Base-by-base conservation (phyloP, 768 basidiomycete genomes). In the Russula vinacea region DNA sequence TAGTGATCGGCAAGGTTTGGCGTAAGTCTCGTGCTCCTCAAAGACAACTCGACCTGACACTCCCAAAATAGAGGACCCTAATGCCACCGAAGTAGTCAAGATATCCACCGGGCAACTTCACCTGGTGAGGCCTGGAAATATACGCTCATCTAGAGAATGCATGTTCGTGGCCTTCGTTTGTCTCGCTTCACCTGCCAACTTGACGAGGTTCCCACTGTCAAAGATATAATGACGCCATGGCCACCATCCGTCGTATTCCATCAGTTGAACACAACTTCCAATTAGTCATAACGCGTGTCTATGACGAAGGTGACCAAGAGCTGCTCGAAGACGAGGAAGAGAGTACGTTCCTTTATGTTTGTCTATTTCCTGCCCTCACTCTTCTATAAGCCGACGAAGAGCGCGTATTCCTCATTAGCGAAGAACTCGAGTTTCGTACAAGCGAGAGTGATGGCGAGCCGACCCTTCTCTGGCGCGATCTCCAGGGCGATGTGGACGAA, bases 291-390 rank as follows among this genome's bases (percentile, higher is more conserved):
- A 97, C 94, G n/a, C 82, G 95, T 65, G 94, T 97, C 1, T 98
- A 92, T 71, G 94, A 98, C 69, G 96, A 98, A 67, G 97, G 94
- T 3, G 95, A 98, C 72, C 94, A 96, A 75, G 90, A 96, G 71
- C 75, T 98, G 47, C 77, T 98, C 19, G 94, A 97, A 71, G 96
- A 98, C 69, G 93, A 96, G 74, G 94, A 94, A 62, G 89, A 91
- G 78, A 89, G 89, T 89, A 67, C 69, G 85, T 77, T 17, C 26
- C 45, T 40, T 14, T 19, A 33, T 29, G 33, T 55, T 17, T 52
- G 33, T 39, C 26, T 47, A 26, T 6, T 56, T 2, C 39, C 49
- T 8, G 32, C 9, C 67, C 57, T 73, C 42, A 56, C 52, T 29
- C 54, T 22, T 44, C 22, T 59, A 65, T 40, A 71, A 98, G 95